Conservation (phyloP, 805 yeast genomes). For the Spathaspora boniae region DNA sequence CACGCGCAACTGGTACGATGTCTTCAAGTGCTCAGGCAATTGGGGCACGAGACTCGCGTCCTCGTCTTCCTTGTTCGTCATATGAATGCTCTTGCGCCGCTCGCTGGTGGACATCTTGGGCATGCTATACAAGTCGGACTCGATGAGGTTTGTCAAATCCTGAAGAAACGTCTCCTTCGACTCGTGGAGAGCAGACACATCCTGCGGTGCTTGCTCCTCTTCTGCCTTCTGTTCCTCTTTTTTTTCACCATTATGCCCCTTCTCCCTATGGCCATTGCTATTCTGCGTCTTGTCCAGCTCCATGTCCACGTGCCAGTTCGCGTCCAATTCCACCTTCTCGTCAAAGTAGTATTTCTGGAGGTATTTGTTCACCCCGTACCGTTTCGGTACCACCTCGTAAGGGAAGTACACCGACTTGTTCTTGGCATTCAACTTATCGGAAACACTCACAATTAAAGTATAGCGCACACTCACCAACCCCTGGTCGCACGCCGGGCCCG, state of each 20-base stretch:
- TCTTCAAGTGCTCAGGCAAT: slow-evolving; percentile 25
- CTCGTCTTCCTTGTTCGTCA: slow-evolving; percentile 13
- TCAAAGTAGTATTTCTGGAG: slow-evolving; percentile 26
- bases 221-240: slow-evolving; percentile 2
- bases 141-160: slow-evolving; percentile 31
- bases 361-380: slow-evolving; percentile 26
- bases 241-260: neutral
- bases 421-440: slow-evolving; percentile 8
- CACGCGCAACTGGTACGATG: slow-evolving; percentile 36
- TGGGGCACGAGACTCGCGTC: slow-evolving; percentile 17
- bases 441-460: slow-evolving; percentile 32
- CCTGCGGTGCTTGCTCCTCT: slow-evolving; percentile 1
- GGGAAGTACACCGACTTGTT: slow-evolving; percentile 33
- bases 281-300: slow-evolving; percentile 8
- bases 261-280: too few species aligned
- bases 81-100: slow-evolving; percentile 26
- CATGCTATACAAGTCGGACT: slow-evolving; percentile 28
- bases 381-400: slow-evolving; percentile 21
- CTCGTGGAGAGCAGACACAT: neutral
- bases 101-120: slow-evolving; percentile 32
- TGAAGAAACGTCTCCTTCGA: slow-evolving; percentile 20
- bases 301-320: slow-evolving; percentile 23
- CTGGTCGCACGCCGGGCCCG: slow-evolving; percentile 37
- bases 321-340: slow-evolving; percentile 20
- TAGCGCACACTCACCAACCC: slow-evolving; percentile 37